Percentiles rank a stretch among this genome's conserved stretches.
Evolutionary conservation across 192 early-diverging fungal genomes (phyloP).

Genomic region (Neocallimastix lanati): DNA sequence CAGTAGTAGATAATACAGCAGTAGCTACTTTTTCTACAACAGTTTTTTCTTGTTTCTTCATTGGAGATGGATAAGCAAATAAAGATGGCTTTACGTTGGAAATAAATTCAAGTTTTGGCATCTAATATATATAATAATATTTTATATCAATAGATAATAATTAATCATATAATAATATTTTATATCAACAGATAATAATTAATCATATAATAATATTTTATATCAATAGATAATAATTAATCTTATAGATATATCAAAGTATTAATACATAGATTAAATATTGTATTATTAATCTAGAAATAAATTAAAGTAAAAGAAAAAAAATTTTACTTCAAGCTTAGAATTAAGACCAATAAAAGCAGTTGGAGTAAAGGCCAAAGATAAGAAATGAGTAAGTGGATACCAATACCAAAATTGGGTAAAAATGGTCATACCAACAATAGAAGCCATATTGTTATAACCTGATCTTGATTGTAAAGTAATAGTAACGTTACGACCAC

Average conservation of each 20-base stretch:
- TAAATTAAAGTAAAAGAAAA: not conserved
- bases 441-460: conserved; percentile 78
- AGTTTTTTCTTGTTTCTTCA: conserved; percentile 59
- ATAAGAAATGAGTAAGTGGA: conserved; percentile 87
- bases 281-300: not conserved
- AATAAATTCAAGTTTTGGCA: conserved; percentile 66
- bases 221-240: too few relatives aligned
- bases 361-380: conserved; percentile 86
- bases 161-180: too few relatives aligned
- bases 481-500: conserved; percentile 93
- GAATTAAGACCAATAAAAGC: conserved; percentile 87
- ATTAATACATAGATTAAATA: too few relatives aligned
- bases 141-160: too few relatives aligned
- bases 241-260: too few relatives aligned
- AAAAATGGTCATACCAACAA: conserved; percentile 96
- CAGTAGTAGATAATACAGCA: conserved; percentile 88
- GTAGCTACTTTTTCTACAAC: conserved; percentile 82
- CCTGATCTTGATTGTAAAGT: conserved; percentile 73
- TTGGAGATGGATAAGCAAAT: conserved; percentile 81
- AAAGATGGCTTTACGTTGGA: conserved; percentile 74
- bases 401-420: conserved; percentile 99
- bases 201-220: too few relatives aligned
- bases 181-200: too few relatives aligned
- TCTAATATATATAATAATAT: too few relatives aligned
- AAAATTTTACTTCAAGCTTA: conserved; percentile 37